These are phyloP conservation scores for Termitomyces sp. DNA, from an alignment of 768 basidiomycete genomes.

Conservation along the genomic window DNA sequence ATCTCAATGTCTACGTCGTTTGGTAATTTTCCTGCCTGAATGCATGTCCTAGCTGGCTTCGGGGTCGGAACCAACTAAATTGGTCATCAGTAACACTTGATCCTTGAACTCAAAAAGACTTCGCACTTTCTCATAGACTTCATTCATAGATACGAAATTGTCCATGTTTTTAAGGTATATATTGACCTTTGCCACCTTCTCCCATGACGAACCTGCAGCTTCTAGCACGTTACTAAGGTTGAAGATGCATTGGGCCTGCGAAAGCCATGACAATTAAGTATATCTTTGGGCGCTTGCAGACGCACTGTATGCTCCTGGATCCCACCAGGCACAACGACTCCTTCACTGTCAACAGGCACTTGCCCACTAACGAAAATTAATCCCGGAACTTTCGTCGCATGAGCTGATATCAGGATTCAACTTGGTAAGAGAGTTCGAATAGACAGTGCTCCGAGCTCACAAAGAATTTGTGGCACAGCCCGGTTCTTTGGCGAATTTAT, in stretches of 20 bases:
- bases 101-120: background rate
- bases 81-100: background rate
- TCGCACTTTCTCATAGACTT: constrained; percentile 47
- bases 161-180: constrained; percentile 60
- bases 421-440: background rate
- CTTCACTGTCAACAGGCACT: constrained; percentile 43
- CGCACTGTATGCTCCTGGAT: constrained; percentile 54
- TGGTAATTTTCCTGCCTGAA: constrained; percentile 67
- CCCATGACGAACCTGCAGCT: constrained; percentile 53
- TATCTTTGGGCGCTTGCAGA: constrained; percentile 12
- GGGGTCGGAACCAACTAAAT: constrained; percentile 37
- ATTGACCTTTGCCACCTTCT: constrained; percentile 51
- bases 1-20: constrained; percentile 71
- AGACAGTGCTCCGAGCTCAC: constrained; percentile 22
- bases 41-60: constrained; percentile 72
- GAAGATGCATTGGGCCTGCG: constrained; percentile 48
- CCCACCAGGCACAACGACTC: constrained; percentile 46
- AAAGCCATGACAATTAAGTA: background rate
- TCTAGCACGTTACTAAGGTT: constrained; percentile 50
- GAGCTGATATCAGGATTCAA: constrained; percentile 28
- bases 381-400: constrained; percentile 52
- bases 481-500: constrained; percentile 47
- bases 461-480: constrained; percentile 41
- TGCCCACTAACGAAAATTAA: constrained; percentile 60
- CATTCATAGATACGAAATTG: constrained; percentile 51